Base-by-base conservation (phyloP, 176 grass and related monocot species). In the Rhynchospora tenuis region DNA sequence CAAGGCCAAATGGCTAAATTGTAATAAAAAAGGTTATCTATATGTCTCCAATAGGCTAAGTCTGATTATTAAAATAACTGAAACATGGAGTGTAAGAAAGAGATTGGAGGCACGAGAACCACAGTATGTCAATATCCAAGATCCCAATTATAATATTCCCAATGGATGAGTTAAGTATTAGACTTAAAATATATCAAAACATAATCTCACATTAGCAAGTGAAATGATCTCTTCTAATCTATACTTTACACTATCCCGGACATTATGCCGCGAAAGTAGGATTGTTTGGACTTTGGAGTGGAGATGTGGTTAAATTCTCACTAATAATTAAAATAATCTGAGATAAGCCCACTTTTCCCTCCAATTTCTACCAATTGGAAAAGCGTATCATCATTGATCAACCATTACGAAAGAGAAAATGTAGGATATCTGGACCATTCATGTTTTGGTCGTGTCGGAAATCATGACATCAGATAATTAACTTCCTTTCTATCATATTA, bases 161-260 rank as follows among this genome's bases (percentile, higher is more conserved):
- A 46, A 72, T 47, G 9, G 9, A 23, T 24, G 9, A 22, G 19
- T 48, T 23, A 68, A 42, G 64, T 68, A 42, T 38, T 67, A 10
- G 12, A 65, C 62, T 24, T 28, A 29, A 66, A 6, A 68, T 50
- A 50, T 50, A n/a, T n/a, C n/a, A n/a, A n/a, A n/a, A n/a, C n/a
- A n/a, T 75, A 54, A 51, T 75, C 71, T 75, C 71, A 54, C 13
- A 52, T 38, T 26, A 73, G n/a, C 68, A 73, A 73, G 70, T 73
- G 70, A 48, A 44, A 73, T 73, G 45, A 75, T 55, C 47, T 29
- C 23, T 75, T 45, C 29, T 54, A 51, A 54, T 54, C 6, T 75
- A 75, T 54, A 54, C 52, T 28, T 69, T 3, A 52, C 44, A 75
- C 33, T 54, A 75, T 54, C 72, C 72, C 72, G 6, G 16, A 55